Evolutionary conservation across 805 yeast species (phyloP).

Genomic region (Sugiyamaella lignohabitans): DNA sequence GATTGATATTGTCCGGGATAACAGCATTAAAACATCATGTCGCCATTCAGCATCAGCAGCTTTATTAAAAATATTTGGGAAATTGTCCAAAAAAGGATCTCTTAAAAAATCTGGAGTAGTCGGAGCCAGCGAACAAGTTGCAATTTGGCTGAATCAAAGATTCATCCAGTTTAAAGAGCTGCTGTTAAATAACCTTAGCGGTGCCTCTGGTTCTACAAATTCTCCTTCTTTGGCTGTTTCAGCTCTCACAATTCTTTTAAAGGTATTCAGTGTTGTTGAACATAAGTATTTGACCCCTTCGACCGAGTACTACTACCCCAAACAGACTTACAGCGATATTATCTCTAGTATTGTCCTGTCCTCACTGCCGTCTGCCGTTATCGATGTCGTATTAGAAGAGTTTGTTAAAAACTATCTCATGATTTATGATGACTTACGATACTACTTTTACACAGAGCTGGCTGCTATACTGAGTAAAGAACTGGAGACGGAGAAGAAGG

Average conservation of each 20-base stretch:
- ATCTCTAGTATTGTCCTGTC: constrained; percentile 38
- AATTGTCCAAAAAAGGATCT: constrained; percentile 38
- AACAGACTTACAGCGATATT: constrained; percentile 42
- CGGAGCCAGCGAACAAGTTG: constrained; percentile 45
- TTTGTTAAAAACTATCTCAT: neutral
- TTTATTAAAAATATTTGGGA: constrained; percentile 44
- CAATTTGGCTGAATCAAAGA: constrained; percentile 55
- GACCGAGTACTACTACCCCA: constrained; percentile 60
- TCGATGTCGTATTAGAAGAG: neutral
- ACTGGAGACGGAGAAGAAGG: neutral
- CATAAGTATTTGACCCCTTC: constrained; percentile 53
- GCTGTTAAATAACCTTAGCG: constrained; percentile 29
- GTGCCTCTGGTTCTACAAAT: constrained; percentile 32
- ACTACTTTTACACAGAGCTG: constrained; percentile 55
- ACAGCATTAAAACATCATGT: constrained; percentile 2
- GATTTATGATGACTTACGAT: constrained; percentile 70
- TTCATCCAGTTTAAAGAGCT: constrained; percentile 48
- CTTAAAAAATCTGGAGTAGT: constrained; percentile 33
- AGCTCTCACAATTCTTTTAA: constrained; percentile 23
- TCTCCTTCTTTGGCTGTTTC: constrained; percentile 13
- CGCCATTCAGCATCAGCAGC: constrained; percentile 25
- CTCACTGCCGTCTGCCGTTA: neutral
- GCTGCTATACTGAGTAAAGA: constrained; percentile 29
- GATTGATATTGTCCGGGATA: constrained; percentile 34
- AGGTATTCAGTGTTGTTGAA: constrained; percentile 38